Evolutionary conservation across 331 rosid genomes (phyloP), one percentile per base, ranked within the genome.

Genomic region (Acacia concinna): DNA sequence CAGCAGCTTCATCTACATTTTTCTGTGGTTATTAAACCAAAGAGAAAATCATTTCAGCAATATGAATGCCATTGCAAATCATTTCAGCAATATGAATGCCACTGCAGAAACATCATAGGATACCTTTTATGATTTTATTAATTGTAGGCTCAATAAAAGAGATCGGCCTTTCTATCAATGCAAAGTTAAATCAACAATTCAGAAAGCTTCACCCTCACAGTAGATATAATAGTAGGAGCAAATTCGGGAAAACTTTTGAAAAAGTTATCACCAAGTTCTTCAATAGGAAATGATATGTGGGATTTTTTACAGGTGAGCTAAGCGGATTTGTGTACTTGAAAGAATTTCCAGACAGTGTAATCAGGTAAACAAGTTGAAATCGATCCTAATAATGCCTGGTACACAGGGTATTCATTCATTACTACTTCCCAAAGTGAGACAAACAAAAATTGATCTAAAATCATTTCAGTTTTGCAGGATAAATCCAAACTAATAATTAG

Each of bases 1-100:
- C 90, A 3, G 89, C 93, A 10, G 99, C 99, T 41, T 73, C 97
- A 49, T 95, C 96, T n/a, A 93, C 98, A 49, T 96, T 96, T 83
- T 88, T 89, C 99, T 95, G 90, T 28, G 51, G 72, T 27, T 77
- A 89, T 75, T 68, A 37, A 68, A 77, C 34, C 77, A 62, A 65
- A 52, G 59, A 62, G 17, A 68, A 59, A 68, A 51, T 23, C 20
- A 21, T 21, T 40, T 13, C 31, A 37, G 40, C 25, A 32, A 32
- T 10, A 10, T 17, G n/a, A 49, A 59, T 35, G 32, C 69, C 15
- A 27, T 30, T 57, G 28, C 21, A 23, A 68, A 51, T 23, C 20
- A 21, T 21, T 40, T 13, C 31, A 37, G 40, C 25, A 32, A 32
- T 10, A 10, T 17, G n/a, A 49, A 59, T 35, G 32, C 69, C 15